Percentiles rank a stretch among this genome's conserved stretches.
Conservation (phyloP, 768 basidiomycete species). For the Kondoa malvinella region DNA sequence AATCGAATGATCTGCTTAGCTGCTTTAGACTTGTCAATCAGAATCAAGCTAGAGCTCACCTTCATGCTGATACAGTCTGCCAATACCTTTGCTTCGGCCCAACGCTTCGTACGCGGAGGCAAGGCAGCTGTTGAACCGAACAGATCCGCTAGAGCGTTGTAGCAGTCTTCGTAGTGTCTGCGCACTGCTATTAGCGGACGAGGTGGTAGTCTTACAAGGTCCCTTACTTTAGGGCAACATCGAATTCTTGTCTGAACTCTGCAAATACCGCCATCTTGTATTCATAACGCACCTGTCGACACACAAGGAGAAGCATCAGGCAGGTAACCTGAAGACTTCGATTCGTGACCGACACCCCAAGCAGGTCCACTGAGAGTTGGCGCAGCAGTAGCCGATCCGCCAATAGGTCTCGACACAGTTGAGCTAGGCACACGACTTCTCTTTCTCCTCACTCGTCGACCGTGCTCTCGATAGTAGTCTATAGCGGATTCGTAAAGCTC, state of each 20-base stretch:
- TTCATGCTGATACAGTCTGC: conserved; percentile 86
- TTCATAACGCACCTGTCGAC: conserved; percentile 86
- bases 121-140: conserved; percentile 48
- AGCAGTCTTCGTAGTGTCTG: conserved; percentile 84
- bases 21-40: conserved; percentile 1
- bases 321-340: too few relatives aligned
- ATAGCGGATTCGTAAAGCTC: conserved; percentile 74
- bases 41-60: conserved; percentile 36
- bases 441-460: conserved; percentile 78
- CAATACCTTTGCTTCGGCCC: conserved; percentile 95
- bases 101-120: conserved; percentile 83
- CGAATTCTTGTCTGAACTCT: conserved; percentile 80
- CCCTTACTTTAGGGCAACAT: conserved; percentile 73
- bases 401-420: conserved; percentile 7
- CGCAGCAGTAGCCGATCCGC: neutral
- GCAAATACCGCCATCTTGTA: conserved; percentile 96
- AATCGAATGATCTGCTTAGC: conserved; percentile 61
- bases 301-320: too few relatives aligned
- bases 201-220: conserved; percentile 4
- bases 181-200: conserved; percentile 29
- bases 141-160: conserved; percentile 64
- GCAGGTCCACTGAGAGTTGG: neutral
- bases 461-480: conserved; percentile 85
- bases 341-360: too few relatives aligned
- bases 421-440: conserved; percentile 52